Conservation (phyloP, 768 basidiomycete species). For the Macrolepiota albuminosa region DNA sequence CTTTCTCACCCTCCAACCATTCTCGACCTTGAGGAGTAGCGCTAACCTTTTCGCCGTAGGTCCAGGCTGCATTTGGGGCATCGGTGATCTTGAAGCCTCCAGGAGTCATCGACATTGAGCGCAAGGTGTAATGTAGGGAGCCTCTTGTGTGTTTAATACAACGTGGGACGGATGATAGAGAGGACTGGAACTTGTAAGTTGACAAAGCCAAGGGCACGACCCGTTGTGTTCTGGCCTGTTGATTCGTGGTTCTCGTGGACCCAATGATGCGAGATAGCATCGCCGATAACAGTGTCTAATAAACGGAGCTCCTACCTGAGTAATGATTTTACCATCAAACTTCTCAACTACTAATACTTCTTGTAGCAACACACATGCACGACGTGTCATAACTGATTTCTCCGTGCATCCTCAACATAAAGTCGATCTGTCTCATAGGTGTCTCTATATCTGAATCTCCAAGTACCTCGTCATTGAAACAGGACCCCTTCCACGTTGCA, state of each 20-base stretch:
- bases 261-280: neutral
- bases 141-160: neutral
- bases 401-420: neutral
- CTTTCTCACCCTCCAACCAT: constrained; percentile 40
- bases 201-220: neutral
- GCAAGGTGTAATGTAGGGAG: neutral
- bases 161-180: neutral
- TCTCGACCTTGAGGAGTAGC: constrained; percentile 30
- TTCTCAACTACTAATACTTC: neutral
- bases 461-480: neutral
- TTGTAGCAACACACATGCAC: neutral
- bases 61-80: constrained; percentile 36
- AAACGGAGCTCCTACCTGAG: too few species aligned
- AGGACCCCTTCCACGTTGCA: neutral
- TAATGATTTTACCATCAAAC: neutral
- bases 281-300: neutral
- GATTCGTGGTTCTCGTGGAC: neutral
- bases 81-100: constrained; percentile 24
- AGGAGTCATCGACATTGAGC: constrained; percentile 12
- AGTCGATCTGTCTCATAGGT: neutral
- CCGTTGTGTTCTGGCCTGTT: neutral
- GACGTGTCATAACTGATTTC: neutral
- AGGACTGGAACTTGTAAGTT: neutral
- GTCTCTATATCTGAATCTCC: neutral
- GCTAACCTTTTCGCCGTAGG: constrained; percentile 28